Evolutionary conservation across 2,329 filamentous ascomycete genomes (phyloP).

Genomic region (Ascochyta rabiei): DNA sequence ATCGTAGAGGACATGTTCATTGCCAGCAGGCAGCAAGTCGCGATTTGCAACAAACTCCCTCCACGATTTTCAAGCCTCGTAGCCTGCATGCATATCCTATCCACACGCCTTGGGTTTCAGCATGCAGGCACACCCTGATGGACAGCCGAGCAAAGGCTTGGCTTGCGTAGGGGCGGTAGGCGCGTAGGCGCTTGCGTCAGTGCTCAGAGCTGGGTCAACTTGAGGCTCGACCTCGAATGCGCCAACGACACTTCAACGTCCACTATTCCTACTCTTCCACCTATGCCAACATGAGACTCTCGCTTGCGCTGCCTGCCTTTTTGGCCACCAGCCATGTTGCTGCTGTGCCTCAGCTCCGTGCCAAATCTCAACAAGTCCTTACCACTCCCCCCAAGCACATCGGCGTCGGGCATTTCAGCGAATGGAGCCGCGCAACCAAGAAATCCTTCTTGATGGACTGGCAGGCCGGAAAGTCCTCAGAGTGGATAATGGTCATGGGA

Average conservation of each 20-base stretch:
- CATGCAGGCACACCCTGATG: conserved; percentile 2
- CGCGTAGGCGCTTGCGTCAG: conserved; percentile 6
- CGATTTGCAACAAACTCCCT: background rate
- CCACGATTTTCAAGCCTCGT: conserved; percentile 2
- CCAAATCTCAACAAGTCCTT: conserved; percentile 26
- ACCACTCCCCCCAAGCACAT: conserved; percentile 19
- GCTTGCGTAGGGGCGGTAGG: background rate
- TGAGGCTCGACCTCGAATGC: conserved; percentile 1
- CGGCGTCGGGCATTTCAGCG: conserved; percentile 57
- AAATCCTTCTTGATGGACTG: conserved; percentile 56
- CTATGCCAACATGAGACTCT: conserved; percentile 23
- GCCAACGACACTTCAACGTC: background rate
- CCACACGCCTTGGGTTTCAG: conserved; percentile 8
- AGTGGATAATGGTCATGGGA: conserved; percentile 56
- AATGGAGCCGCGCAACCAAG: conserved; percentile 56
- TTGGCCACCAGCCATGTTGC: conserved; percentile 18
- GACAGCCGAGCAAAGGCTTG: conserved; percentile 2
- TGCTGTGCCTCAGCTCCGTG: conserved; percentile 26
- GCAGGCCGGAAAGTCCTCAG: conserved; percentile 50
- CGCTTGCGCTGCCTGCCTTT: conserved; percentile 20
- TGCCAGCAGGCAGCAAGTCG: background rate
- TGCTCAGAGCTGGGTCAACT: background rate
- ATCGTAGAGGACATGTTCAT: background rate
- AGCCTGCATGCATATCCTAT: conserved; percentile 2
- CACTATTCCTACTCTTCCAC: conserved; percentile 6